These are phyloP conservation scores for Drechslera avenae DNA, from an alignment of 2,329 filamentous ascomycete species.

Conservation along the genomic window DNA sequence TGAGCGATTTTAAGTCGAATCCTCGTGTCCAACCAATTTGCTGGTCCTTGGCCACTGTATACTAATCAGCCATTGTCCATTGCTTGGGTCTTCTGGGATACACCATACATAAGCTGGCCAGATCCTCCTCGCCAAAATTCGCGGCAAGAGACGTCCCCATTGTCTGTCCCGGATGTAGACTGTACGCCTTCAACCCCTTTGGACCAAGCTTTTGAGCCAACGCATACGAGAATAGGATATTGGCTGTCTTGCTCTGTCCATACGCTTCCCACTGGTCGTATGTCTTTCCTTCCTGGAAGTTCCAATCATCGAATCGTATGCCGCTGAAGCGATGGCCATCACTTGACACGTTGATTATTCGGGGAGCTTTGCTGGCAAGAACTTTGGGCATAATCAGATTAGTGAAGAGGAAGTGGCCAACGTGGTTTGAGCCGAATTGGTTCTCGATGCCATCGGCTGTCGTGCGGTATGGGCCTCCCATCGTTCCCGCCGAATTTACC, in stretches of 20 bases:
- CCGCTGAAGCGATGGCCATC: conserved; percentile 48
- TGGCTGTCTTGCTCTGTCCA: conserved; percentile 59
- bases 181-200: conserved; percentile 33
- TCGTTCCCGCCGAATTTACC: conserved; percentile 50
- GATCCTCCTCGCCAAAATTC: conserved; percentile 28
- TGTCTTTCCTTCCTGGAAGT: conserved; percentile 49
- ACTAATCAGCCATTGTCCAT: neutral
- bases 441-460: conserved; percentile 46
- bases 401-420: conserved; percentile 56
- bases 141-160: conserved; percentile 31
- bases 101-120: conserved; percentile 22
- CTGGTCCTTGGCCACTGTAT: conserved; percentile 21
- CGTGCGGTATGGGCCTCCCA: conserved; percentile 37
- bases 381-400: conserved; percentile 54
- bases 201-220: conserved; percentile 30
- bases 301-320: conserved; percentile 53
- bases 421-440: conserved; percentile 56
- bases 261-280: conserved; percentile 55
- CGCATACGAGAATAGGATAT: conserved; percentile 46
- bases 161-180: conserved; percentile 38
- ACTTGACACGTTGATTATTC: conserved; percentile 53
- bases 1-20: conserved; percentile 31
- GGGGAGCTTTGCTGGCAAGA: conserved; percentile 34
- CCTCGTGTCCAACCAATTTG: conserved; percentile 27
- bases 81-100: neutral